These are phyloP conservation scores for Zymoseptoria tritici DNA, from an alignment of 2,329 filamentous ascomycete genomes.

Conservation along the genomic window DNA sequence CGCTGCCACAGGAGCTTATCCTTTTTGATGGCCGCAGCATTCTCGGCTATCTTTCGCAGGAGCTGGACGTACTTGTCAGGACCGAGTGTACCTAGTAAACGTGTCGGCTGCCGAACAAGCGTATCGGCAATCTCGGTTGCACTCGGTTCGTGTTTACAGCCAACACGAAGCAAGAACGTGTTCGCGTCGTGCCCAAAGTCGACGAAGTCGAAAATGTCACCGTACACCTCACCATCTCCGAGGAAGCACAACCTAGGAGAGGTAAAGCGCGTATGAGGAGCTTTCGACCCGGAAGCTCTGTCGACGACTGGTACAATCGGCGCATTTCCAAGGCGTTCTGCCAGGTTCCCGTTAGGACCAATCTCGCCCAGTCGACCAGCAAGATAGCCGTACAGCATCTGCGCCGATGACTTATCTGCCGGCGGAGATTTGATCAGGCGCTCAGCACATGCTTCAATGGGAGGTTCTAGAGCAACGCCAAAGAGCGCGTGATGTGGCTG, in stretches of 20 bases:
- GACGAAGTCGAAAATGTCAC: conserved; percentile 93
- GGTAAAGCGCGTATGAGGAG: conserved; percentile 45
- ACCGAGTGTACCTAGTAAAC: conserved; percentile 71
- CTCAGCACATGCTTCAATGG: conserved; percentile 68
- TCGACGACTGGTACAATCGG: conserved; percentile 62
- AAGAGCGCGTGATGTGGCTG: conserved; percentile 76
- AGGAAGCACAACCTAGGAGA: conserved; percentile 72
- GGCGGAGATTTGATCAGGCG: conserved; percentile 67
- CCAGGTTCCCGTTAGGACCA: conserved; percentile 46
- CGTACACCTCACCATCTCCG: conserved; percentile 64
- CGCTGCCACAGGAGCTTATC: conserved; percentile 71
- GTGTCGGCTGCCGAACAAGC: conserved; percentile 74
- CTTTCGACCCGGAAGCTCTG: conserved; percentile 14
- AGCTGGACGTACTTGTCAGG: conserved; percentile 82
- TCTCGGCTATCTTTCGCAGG: conserved; percentile 71
- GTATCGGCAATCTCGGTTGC: conserved; percentile 76
- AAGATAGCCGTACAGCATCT: conserved; percentile 74
- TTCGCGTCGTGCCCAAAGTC: conserved; percentile 87
- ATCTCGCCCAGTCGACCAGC: conserved; percentile 69
- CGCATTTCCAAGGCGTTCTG: conserved; percentile 55
- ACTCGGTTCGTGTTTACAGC: conserved; percentile 85
- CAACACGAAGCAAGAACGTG: conserved; percentile 77
- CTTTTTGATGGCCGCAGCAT: conserved; percentile 59
- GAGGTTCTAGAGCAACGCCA: conserved; percentile 74
- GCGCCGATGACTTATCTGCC: conserved; percentile 56